Conservation (phyloP, 2,329 filamentous ascomycete genomes). For the Paraphaeosphaeria minitans region DNA sequence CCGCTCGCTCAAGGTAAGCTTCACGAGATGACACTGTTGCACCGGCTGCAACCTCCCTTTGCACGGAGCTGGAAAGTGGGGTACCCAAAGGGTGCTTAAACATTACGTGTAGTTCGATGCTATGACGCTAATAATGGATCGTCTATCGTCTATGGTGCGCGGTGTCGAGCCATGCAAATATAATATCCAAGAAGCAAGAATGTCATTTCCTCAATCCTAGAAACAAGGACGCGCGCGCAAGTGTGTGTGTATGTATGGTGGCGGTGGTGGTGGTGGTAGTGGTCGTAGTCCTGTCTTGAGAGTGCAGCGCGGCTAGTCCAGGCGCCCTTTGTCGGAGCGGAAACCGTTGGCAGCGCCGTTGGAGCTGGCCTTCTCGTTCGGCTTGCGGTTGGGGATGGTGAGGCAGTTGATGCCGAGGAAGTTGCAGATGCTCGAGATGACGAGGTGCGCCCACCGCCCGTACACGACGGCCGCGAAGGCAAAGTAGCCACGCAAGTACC, state of each 20-base stretch:
- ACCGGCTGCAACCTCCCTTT: too few relatives aligned
- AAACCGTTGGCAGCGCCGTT: slow-evolving; percentile 38
- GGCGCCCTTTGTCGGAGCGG: slow-evolving; percentile 39
- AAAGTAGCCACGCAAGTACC: slow-evolving; percentile 85
- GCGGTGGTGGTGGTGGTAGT: too few relatives aligned
- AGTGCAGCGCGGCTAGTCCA: slow-evolving; percentile 25
- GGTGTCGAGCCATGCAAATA: not conserved
- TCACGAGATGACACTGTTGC: too few relatives aligned
- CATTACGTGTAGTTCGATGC: slow-evolving; percentile 13
- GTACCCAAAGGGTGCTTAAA: not conserved
- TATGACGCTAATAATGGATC: slow-evolving; percentile 4
- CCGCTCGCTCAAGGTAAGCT: too few relatives aligned
- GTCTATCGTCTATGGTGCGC: slow-evolving; percentile 10
- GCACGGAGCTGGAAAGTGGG: too few relatives aligned
- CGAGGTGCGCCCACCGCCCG: slow-evolving; percentile 88
- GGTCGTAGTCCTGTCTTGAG: too few relatives aligned
- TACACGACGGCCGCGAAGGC: slow-evolving; percentile 84
- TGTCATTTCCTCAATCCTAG: too few relatives aligned
- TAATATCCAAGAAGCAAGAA: slow-evolving; percentile 10
- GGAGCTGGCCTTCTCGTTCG: slow-evolving; percentile 33
- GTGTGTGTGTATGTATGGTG: too few relatives aligned
- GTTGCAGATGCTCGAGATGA: slow-evolving; percentile 88
- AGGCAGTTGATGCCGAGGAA: slow-evolving; percentile 94
- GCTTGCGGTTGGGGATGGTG: slow-evolving; percentile 65
- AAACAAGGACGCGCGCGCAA: not conserved